Conservation (phyloP, 306 rosid species). For the Pachyrhizus erosus region DNA sequence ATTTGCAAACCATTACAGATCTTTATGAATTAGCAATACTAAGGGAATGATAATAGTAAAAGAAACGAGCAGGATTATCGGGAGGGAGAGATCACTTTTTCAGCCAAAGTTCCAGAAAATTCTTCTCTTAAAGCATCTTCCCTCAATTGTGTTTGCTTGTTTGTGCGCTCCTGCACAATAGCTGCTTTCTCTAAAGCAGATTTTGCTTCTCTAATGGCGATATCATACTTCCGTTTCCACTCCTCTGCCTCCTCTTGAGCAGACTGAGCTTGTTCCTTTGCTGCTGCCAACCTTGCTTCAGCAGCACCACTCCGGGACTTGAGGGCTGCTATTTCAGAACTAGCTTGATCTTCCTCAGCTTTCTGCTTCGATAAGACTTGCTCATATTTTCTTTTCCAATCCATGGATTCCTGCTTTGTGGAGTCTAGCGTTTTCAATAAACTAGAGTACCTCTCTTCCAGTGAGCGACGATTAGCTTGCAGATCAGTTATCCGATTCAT, state of each 20-base stretch:
- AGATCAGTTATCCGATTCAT: conserved; percentile 78
- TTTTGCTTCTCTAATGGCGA: conserved; percentile 87
- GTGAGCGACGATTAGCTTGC: conserved; percentile 77
- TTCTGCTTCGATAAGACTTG: conserved; percentile 69
- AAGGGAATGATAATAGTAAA: conserved; percentile 16
- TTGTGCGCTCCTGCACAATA: conserved; percentile 76
- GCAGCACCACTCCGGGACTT: conserved; percentile 87
- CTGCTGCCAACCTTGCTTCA: conserved; percentile 94
- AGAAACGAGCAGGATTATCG: background rate
- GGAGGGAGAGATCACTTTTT: conserved; percentile 59
- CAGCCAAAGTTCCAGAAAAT: conserved; percentile 73
- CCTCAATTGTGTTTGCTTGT: conserved; percentile 76
- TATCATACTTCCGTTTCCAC: conserved; percentile 92
- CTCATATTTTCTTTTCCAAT: conserved; percentile 88
- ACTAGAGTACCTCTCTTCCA: conserved; percentile 74
- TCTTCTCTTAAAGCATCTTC: conserved; percentile 96
- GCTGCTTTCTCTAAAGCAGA: conserved; percentile 92
- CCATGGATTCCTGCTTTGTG: conserved; percentile 76
- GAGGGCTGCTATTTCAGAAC: conserved; percentile 82
- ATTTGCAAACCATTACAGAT: conserved; percentile 1
- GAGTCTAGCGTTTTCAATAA: conserved; percentile 74
- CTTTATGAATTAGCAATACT: background rate
- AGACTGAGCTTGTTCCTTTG: conserved; percentile 88
- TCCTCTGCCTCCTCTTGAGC: conserved; percentile 97
- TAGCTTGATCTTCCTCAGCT: conserved; percentile 85